Percentiles rank a stretch among this genome's conserved stretches.
phyloP scores from a whole-genome alignment of 176 grass and related monocot species.

The Cenchrus fungigraminus region DNA sequence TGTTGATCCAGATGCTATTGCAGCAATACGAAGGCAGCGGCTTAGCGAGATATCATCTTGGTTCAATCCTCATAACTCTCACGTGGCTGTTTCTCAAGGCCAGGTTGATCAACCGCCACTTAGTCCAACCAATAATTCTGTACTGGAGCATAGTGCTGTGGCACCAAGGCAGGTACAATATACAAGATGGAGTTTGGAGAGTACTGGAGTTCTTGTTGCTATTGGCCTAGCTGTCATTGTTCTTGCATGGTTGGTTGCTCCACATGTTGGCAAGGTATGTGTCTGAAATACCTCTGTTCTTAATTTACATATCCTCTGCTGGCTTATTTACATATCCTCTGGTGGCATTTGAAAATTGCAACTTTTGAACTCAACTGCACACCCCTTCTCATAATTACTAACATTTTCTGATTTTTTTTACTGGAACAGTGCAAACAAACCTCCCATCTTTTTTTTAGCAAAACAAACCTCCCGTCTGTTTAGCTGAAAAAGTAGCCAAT shows the following conservation, averaged over 20 bases:
- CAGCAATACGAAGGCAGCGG: constrained; percentile 77
- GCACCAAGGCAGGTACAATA: constrained; percentile 27
- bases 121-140: constrained; percentile 55
- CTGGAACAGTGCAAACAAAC: background rate
- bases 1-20: constrained; percentile 78
- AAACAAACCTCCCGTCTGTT: background rate
- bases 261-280: constrained; percentile 86
- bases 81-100: constrained; percentile 54
- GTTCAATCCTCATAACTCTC: constrained; percentile 77
- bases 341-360: constrained; percentile 22
- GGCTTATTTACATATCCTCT: background rate
- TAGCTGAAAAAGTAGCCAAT: background rate
- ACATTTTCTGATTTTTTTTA: background rate
- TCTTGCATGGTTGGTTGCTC: constrained; percentile 81
- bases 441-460: background rate
- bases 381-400: background rate
- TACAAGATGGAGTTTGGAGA: constrained; percentile 59
- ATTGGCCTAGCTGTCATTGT: constrained; percentile 59
- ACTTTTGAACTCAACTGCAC: background rate
- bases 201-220: constrained; percentile 76
- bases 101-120: constrained; percentile 44
- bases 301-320: background rate
- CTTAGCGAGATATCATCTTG: constrained; percentile 85
- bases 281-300: background rate
- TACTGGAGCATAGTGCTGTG: constrained; percentile 43